phyloP scores from a whole-genome alignment of 176 grass and related monocot species.

The Ananas comosus region DNA sequence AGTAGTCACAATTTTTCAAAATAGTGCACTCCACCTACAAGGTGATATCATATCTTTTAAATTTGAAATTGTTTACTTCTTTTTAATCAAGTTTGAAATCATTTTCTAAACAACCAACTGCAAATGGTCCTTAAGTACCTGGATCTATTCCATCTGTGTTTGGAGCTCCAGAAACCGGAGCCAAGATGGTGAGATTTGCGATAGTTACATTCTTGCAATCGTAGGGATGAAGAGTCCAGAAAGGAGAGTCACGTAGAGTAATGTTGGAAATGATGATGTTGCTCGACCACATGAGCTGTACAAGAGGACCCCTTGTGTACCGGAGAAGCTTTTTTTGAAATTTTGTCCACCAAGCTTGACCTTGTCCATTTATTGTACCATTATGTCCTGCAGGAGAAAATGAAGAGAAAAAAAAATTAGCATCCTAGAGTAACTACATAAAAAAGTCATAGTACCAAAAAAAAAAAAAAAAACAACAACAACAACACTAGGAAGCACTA shows the following conservation, averaged over 20 bases:
- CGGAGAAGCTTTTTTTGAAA: slow-evolving; percentile 72
- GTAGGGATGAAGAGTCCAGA: slow-evolving; percentile 94
- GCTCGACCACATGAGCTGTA: slow-evolving; percentile 90
- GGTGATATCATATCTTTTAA: too few relatives aligned
- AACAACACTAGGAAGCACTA: neutral
- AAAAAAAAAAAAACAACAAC: neutral
- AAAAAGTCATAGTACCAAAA: neutral
- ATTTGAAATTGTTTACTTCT: too few relatives aligned
- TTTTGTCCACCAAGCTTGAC: slow-evolving; percentile 89
- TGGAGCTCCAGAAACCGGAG: slow-evolving; percentile 78
- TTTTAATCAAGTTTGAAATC: too few relatives aligned
- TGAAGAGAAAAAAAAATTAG: slow-evolving; percentile 14
- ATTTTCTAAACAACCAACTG: too few relatives aligned
- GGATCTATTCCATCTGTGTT: slow-evolving; percentile 98
- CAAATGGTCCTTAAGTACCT: slow-evolving; percentile 28
- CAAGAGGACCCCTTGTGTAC: slow-evolving; percentile 85
- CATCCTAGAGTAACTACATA: neutral
- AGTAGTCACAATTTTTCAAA: too few relatives aligned
- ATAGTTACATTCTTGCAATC: slow-evolving; percentile 89
- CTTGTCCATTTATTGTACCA: slow-evolving; percentile 91
- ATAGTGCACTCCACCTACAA: too few relatives aligned
- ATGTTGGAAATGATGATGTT: slow-evolving; percentile 86
- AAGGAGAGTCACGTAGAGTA: slow-evolving; percentile 74
- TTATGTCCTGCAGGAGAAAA: slow-evolving; percentile 62
- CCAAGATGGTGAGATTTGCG: slow-evolving; percentile 70